phyloP scores from a whole-genome alignment of 1,284 basidiomycete species.

The Rhodotorula mucilaginosa region DNA sequence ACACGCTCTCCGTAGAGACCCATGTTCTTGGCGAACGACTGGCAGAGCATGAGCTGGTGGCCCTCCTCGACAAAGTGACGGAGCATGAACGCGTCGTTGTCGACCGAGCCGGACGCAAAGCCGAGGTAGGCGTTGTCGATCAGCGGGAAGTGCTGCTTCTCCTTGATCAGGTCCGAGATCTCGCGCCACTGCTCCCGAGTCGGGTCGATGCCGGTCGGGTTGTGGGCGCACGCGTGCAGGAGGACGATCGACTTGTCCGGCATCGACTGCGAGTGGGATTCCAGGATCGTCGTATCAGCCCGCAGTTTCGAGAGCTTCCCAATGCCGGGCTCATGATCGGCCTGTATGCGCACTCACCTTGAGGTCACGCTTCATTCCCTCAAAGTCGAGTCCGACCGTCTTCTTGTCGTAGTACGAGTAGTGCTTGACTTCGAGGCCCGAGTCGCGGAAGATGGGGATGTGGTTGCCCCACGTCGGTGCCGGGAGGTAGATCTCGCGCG shows the following conservation, averaged over 20 bases:
- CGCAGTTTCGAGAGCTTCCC: not conserved
- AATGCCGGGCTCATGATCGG: not conserved
- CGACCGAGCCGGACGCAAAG: conserved; percentile 71
- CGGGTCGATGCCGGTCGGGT: conserved; percentile 58
- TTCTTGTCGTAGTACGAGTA: conserved; percentile 91
- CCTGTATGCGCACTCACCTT: conserved; percentile 45
- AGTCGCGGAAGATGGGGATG: conserved; percentile 69
- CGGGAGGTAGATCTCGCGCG: conserved; percentile 90
- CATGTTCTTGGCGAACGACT: conserved; percentile 64
- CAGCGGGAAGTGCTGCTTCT: conserved; percentile 85
- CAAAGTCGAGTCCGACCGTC: conserved; percentile 84
- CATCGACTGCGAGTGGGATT: conserved; percentile 45
- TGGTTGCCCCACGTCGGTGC: conserved; percentile 98
- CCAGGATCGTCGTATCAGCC: not conserved
- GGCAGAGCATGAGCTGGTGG: conserved; percentile 76
- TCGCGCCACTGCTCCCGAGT: conserved; percentile 82
- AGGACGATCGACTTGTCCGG: conserved; percentile 55
- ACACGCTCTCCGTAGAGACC: conserved; percentile 89
- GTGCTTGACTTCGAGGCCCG: conserved; percentile 85
- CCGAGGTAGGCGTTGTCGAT: conserved; percentile 97
- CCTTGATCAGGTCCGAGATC: conserved; percentile 71
- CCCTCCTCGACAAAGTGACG: conserved; percentile 79
- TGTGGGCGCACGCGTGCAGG: conserved; percentile 58
- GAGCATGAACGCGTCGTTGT: conserved; percentile 88
- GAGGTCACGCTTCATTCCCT: conserved; percentile 68